phyloP scores from a whole-genome alignment of 352 stramenopile species.

The Phytopythium boreale region DNA sequence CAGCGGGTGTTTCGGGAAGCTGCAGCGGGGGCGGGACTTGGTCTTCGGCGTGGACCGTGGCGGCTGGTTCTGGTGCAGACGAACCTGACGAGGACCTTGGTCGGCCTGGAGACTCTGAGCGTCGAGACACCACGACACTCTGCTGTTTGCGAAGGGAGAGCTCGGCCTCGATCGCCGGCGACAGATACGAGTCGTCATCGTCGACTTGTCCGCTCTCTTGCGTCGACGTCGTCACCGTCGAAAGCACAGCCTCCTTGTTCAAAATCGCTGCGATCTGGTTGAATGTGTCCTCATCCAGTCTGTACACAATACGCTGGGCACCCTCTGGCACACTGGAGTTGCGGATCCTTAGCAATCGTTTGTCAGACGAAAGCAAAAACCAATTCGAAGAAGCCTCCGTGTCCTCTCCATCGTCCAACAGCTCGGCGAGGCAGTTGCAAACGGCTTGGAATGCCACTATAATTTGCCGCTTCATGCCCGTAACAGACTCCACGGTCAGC shows the following conservation, averaged over 20 bases:
- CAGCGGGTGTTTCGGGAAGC: not conserved
- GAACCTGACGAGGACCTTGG: not conserved
- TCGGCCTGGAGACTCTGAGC: not conserved
- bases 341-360: slow-evolving; percentile 25
- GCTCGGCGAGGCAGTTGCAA: slow-evolving; percentile 17
- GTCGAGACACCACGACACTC: not conserved
- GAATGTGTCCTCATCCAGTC: slow-evolving; percentile 25
- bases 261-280: slow-evolving; percentile 23
- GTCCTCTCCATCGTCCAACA: slow-evolving; percentile 21
- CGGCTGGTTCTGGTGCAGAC: not conserved
- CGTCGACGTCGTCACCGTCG: slow-evolving; percentile 11
- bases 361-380: slow-evolving; percentile 27
- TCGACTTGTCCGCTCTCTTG: not conserved
- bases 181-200: not conserved
- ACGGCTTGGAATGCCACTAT: slow-evolving; percentile 38
- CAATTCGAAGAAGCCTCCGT: slow-evolving; percentile 12
- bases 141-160: not conserved
- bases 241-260: slow-evolving; percentile 31
- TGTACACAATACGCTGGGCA: slow-evolving; percentile 29
- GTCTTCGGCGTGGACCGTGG: not conserved
- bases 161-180: not conserved
- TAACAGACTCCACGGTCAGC: slow-evolving; percentile 31
- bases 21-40: not conserved
- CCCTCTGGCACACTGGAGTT: slow-evolving; percentile 31
- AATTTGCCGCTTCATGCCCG: slow-evolving; percentile 32